Conservation (phyloP, 2,329 filamentous ascomycete species). For the Lachnellula willkommii region DNA sequence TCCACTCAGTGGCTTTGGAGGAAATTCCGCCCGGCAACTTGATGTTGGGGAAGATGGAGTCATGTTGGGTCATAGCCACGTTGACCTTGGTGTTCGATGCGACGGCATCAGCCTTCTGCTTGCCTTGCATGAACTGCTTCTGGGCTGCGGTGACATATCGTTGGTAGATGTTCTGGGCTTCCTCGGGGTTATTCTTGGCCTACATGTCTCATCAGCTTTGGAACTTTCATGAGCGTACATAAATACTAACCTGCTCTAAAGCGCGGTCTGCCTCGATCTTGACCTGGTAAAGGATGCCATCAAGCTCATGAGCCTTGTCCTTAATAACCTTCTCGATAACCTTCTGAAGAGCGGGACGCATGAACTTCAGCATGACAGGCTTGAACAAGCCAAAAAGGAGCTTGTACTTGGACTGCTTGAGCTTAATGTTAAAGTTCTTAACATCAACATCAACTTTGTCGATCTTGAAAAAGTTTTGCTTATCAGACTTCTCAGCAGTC, state of each 20-base stretch:
- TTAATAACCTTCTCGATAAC: slow-evolving; percentile 84
- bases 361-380: slow-evolving; percentile 75
- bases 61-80: slow-evolving; percentile 76
- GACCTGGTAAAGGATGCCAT: slow-evolving; percentile 67
- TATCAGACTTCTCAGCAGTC: slow-evolving; percentile 69
- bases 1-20: slow-evolving; percentile 90
- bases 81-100: slow-evolving; percentile 72
- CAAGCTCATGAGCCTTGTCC: slow-evolving; percentile 71
- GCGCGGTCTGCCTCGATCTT: slow-evolving; percentile 78
- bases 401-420: slow-evolving; percentile 96
- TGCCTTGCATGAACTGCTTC: slow-evolving; percentile 66
- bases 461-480: slow-evolving; percentile 87
- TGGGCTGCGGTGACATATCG: slow-evolving; percentile 75
- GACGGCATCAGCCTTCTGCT: slow-evolving; percentile 67
- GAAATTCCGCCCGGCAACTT: slow-evolving; percentile 82
- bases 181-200: slow-evolving; percentile 61
- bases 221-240: too few relatives aligned
- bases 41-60: slow-evolving; percentile 88
- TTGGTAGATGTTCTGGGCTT: slow-evolving; percentile 76
- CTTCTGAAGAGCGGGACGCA: slow-evolving; percentile 81
- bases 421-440: slow-evolving; percentile 76
- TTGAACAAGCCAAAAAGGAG: slow-evolving; percentile 81
- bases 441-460: slow-evolving; percentile 82
- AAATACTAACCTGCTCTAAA: slow-evolving; percentile 35
- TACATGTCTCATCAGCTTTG: slow-evolving; percentile 33